Evolutionary conservation across 495 filamentous ascomycete species (phyloP), one percentile per base, ranked within the genome.

Genomic region (Glarea lozoyensis): DNA sequence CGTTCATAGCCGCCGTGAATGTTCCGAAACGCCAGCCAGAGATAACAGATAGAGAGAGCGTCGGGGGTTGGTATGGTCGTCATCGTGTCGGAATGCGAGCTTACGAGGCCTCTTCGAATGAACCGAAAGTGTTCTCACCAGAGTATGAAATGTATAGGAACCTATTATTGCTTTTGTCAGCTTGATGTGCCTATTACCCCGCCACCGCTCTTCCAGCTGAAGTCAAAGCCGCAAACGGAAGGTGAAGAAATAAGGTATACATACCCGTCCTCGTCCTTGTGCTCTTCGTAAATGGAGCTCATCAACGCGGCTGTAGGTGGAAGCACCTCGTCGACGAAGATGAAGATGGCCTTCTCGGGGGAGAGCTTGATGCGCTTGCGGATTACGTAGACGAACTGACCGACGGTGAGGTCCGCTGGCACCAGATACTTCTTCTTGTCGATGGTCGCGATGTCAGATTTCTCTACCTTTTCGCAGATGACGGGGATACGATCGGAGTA

Each of bases 341-440:
- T 99, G 76, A 99, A 99, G 73, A 99, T 99, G 53, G 92, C 92
- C 75, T 99, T 99, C 73, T 99, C 92, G 6, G 92, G 92, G 10
- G 88, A 95, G 40, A 99, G 75, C 86, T 99, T 99, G 73, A 99
- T 99, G 54, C 92, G 84, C 76, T 99, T 99, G 63, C 92, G 88
- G 68, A 99, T 99, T 37, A 99, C 92, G 64, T 99, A 99, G 69
- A 99, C 92, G 63, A 99, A 99, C 81, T 99, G 92, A 54, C 92
- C 92, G 30, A 99, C 92, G 42, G 93, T 99, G 53, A 99, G 80
- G 61, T 99, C 92, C 46, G 92, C 87, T 1, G 92, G 92, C 13
- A 99, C 92, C 6, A 99, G 79, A 60, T 99, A 99, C 72, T 99
- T 99, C 81, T 99, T 99, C 81, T 99, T 99, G 73, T 99, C 92